phyloP scores from a whole-genome alignment of 1,284 basidiomycete species.

The Tilletia indica region DNA sequence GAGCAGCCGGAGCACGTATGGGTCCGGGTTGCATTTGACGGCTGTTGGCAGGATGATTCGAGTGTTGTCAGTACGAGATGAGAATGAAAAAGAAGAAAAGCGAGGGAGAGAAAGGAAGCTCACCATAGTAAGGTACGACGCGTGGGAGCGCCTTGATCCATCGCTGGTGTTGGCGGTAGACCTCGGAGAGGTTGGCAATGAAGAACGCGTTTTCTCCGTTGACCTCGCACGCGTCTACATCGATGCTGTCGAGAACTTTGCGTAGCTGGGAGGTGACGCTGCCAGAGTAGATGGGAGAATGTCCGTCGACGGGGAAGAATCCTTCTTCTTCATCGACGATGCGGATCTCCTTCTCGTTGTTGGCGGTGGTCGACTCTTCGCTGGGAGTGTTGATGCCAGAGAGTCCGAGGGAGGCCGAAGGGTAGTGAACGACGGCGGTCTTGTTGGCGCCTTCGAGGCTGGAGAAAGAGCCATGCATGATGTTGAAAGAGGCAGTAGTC shows the following conservation, averaged over 20 bases:
- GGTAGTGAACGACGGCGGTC: not conserved
- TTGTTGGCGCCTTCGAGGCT: not conserved
- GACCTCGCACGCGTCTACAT: conserved; percentile 58
- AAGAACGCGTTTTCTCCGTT: conserved; percentile 93
- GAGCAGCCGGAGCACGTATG: conserved; percentile 84
- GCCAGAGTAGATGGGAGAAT: conserved; percentile 39
- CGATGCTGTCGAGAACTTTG: conserved; percentile 42
- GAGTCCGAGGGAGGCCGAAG: conserved; percentile 3
- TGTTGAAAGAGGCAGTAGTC: not conserved
- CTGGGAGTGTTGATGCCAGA: conserved; percentile 16
- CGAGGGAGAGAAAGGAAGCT: not conserved
- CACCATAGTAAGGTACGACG: conserved; percentile 76
- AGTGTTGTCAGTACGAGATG: conserved; percentile 6
- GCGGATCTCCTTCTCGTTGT: not conserved
- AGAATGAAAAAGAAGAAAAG: too few relatives aligned
- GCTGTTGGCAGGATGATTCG: conserved; percentile 60
- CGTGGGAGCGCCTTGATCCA: conserved; percentile 74
- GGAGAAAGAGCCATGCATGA: not conserved
- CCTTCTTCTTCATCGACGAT: conserved; percentile 11
- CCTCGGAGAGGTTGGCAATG: conserved; percentile 85
- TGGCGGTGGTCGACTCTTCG: conserved; percentile 16
- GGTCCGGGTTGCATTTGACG: conserved; percentile 97
- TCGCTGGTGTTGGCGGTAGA: conserved; percentile 80
- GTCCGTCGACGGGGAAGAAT: not conserved
- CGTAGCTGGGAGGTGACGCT: conserved; percentile 42